Base-by-base conservation (phyloP, 2,329 filamentous ascomycete species). In the Trichoderma gracile region DNA sequence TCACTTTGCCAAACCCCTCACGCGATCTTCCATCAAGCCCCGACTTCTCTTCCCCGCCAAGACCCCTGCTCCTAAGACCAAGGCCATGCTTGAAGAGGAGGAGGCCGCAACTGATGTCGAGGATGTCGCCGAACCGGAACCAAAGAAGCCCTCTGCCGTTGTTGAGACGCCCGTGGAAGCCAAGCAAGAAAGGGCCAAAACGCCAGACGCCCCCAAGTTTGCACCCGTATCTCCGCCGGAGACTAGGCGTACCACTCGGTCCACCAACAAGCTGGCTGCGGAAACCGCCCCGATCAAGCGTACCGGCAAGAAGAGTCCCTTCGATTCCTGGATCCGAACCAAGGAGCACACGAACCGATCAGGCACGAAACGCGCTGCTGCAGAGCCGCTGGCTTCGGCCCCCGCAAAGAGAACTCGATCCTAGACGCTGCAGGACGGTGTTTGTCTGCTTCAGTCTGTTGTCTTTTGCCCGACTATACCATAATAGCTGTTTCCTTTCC, bases 21-120 rank as follows among this genome's bases (percentile, higher is more conserved):
- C 88, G 25, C 86, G 89, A 65, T 87, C 88, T n/a, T 80, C 84
- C 1, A 82, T 93, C 73, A 89, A 90, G 76, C 90, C 90, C 15
- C 86, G 89, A 40, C 83, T 92, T 9, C 82, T 93, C 8, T 93
- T 92, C 77, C 85, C 87, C 4, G 76, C 78, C 46, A 79, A 79
- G 67, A 25, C 47, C 3, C 49, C 59, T 23, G 49, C 59, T 25
- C 59, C 47, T 17, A 81, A 81, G 68, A 78, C 73, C 69, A 76
- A 72, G 69, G 76, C 78, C 64, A 73, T 78, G 30, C 75, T 80
- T 1, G 82, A 86, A 57, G 82, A 87, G 60, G 86, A 87, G 60
- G 86, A 90, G 71, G 84, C 84, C 6, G 74, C 77, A 65, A 86
- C 86, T 42, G 82, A 88, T 70, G 80, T 86, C 47, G 85, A 88